Base-by-base conservation (phyloP, 176 grass and related monocot genomes). In the Oryza meridionalis region DNA sequence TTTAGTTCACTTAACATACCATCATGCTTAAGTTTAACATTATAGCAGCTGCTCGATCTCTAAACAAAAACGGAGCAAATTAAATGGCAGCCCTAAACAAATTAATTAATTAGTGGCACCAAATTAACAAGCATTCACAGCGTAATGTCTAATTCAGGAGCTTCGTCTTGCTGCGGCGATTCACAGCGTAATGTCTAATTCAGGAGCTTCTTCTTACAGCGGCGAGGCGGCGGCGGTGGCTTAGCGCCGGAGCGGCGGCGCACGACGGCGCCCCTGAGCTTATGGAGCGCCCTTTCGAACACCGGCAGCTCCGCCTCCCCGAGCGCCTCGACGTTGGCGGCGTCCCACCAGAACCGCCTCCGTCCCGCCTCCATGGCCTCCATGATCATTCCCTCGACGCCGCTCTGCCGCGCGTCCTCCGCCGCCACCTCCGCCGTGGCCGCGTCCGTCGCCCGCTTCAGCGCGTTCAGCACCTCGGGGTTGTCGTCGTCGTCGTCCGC, bases 281-380 rank as follows among this genome's bases (percentile, higher is more conserved):
- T 37, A 8, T 19, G 1, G 21, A 82, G 80, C 50, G 79, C 49
- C 79, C 67, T 72, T 33, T 1, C 51, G 67, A 82, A 72, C 79
- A 43, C 67, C 33, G 66, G 32, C 46, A 82, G 33, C 42, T 43
- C 42, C 42, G 42, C 42, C 42, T 43, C 42, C 67, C 79, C 79
- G 33, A 84, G 81, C 31, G 15, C 27, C 32, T 29, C 21, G 6
- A 17, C 43, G 62, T 84, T 31, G 2, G 29, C 82, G 4, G 44
- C 72, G 45, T 76, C 82, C 72, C 72, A 84, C 82, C 72, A 84
- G 72, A 5, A 21, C 62, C 0, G 1, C 31, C 0, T 0, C 31
- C 33, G 76, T 4, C 21, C 63, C 2, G 27, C 8, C 1, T 7
- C 9, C 31, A 9, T 13, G 44, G 73, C 45, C 72, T 21, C 7